Percentiles rank a stretch among this genome's conserved stretches.
Conservation (phyloP, 108 stramenopile genomes). For the Skeletonema menzelii region DNA sequence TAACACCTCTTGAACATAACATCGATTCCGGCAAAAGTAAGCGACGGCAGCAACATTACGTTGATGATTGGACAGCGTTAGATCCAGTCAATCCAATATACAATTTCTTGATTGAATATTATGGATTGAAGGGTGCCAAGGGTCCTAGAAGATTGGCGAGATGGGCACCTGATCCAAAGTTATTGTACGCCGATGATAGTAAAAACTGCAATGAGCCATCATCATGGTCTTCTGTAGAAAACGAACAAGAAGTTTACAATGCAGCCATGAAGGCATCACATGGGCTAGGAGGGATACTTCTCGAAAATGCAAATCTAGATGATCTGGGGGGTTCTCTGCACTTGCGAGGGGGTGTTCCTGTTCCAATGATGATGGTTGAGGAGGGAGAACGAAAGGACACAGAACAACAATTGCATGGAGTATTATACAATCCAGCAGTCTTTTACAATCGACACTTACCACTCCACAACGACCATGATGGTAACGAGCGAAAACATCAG, state of each 20-base stretch:
- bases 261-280: conserved; percentile 13
- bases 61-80: conserved; percentile 44
- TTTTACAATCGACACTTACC: conserved; percentile 41
- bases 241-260: not conserved
- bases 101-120: conserved; percentile 88
- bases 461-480: not conserved
- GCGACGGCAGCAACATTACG: not conserved
- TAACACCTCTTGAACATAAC: not conserved
- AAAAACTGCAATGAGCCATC: not conserved
- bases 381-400: not conserved
- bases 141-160: conserved; percentile 56
- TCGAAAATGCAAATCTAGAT: conserved; percentile 67
- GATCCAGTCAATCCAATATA: conserved; percentile 81
- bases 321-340: conserved; percentile 61
- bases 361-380: not conserved
- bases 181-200: conserved; percentile 28
- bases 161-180: conserved; percentile 64
- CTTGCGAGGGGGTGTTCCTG: conserved; percentile 48
- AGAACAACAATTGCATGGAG: conserved; percentile 24
- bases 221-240: not conserved
- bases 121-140: conserved; percentile 75
- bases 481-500: not conserved
- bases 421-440: conserved; percentile 60
- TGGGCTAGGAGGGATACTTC: conserved; percentile 45
- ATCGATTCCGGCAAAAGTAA: not conserved